A percentile compares a stretch with the other conserved stretches of the same genome.
These are phyloP conservation scores for Dioscorea dumetorum DNA, from an alignment of 106 monocot species.

Conservation along the genomic window DNA sequence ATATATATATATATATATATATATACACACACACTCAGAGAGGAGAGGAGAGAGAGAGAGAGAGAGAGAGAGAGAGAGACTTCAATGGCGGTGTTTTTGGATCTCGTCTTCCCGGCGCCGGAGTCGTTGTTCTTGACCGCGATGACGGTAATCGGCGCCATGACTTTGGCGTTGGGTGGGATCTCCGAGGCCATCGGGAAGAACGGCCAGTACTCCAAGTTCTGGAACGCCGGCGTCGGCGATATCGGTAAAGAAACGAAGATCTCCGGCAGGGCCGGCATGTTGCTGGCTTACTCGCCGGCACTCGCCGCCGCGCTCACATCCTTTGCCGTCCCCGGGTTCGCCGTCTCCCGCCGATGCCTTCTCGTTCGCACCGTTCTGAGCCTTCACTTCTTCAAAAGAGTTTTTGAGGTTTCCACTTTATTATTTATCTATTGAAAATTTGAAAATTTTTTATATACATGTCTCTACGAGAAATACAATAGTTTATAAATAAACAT, in stretches of 20 bases:
- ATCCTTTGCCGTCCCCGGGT: slow-evolving; percentile 25
- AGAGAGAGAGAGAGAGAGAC: no score
- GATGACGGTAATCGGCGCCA: slow-evolving; percentile 23
- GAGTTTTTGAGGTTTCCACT: slow-evolving; percentile 41
- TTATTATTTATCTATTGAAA: neutral
- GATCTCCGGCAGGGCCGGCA: slow-evolving; percentile 32
- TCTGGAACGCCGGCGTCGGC: slow-evolving; percentile 19
- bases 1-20: no score
- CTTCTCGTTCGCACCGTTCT: slow-evolving; percentile 19
- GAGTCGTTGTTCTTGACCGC: slow-evolving; percentile 21
- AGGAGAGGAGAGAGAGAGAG: no score
- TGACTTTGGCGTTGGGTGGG: slow-evolving; percentile 9
- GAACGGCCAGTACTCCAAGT: slow-evolving; percentile 64
- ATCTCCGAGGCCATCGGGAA: slow-evolving; percentile 31
- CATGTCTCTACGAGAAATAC: no score
- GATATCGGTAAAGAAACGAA: neutral
- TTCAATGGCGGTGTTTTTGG: no score
- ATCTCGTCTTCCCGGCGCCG: slow-evolving; percentile 39
- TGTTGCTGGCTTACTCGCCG: slow-evolving; percentile 43
- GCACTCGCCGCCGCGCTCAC: slow-evolving; percentile 32
- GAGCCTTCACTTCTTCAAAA: slow-evolving; percentile 48
- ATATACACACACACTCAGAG: no score
- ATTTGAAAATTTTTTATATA: no score
- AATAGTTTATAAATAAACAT: no score
- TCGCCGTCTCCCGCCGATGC: neutral